Evolutionary conservation across 148 eudicot genomes (phyloP), one percentile per base, ranked within the genome.

Genomic region (Nyssa sinensis): DNA sequence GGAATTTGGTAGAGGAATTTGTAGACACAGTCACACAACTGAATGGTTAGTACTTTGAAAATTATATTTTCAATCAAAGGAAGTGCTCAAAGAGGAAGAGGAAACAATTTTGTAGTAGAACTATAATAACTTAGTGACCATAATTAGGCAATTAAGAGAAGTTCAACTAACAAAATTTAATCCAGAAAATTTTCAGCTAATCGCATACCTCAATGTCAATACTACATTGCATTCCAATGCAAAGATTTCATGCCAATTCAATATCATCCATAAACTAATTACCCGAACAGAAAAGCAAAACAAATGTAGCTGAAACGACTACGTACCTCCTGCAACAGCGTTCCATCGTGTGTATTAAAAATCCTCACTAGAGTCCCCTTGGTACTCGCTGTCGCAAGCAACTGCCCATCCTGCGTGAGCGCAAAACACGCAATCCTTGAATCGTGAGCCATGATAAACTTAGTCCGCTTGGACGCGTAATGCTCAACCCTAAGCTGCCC

Each of bases 401-500:
- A 49, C 25, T 83, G 83, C 41, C 97, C 95, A 74, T 92, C 97
- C 32, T 90, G 91, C 3, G 97, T 82, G 51, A 92, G 87, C 6
- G 93, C 78, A 78, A 92, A 90, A 79, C 93, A 85, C 0, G 88
- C 91, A 12, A 92, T 90, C 81, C 97, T 88, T 53, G 97, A 92
- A 85, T 92, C 97, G 75, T 92, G 97, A 60, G 94, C 97, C 89
- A 88, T 84, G 13, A 92, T 81, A 37, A 92, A 92, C 79, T 92
- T 92, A 27, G 97, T 92, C 88, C 89, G 80, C 80, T 84, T 92
- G 2, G 94, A 85, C 55, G 80, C 86, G 49, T 90, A 92, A 84
- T 92, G 97, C 79, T 90, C 97, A 75, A 92, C 92, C 80, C 94
- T 81, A 60, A 88, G 87, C 64, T 92, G 97, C 55, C 94, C 97